Base-by-base conservation (phyloP, 768 basidiomycete genomes). In the Boletus subcaerulescens region DNA sequence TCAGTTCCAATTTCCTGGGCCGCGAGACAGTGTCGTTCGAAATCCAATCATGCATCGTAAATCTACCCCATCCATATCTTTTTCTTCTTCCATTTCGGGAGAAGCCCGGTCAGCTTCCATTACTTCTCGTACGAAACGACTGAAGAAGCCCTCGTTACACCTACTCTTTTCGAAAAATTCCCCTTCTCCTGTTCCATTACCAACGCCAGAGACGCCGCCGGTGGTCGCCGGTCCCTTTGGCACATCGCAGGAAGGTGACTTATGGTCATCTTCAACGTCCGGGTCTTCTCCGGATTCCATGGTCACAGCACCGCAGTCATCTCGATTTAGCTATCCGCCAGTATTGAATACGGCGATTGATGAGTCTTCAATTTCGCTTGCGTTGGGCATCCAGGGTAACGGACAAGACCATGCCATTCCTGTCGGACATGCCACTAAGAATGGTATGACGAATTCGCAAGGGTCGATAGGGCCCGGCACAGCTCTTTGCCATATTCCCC, bases 111-210 rank as follows among this genome's bases (percentile, higher is more conserved):
- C 71, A 73, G 48, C 77, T 77, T 56, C 69, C 60, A 24, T 70
- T 29, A 57, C 60, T 59, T 68, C 68, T 31, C 60, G 66, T 45
- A 65, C 71, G 24, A 68, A 66, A 50, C 75, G 73, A 53, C 66
- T 77, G 55, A 89, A 86, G 70, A 86, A 84, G 48, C 86, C 89
- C 0, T 89, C 88, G 3, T 70, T 89, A 53, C 82, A 83, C 47
- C 71, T 88, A 17, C 74, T 89, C 18, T 86, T 90, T 67, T 76
- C 84, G 32, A 87, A 86, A 72, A 80, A 78, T 45, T 83, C 86
- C 7, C 69, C 74, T 3, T 80, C 84, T 22, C 75, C 81, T 4
- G 61, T 80, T 43, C 67, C 69, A 24, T 64, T 66, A 45, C 66
- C 71, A 36, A 42, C 62, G 51, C 54, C 62, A 51, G 69, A 61